Base-by-base conservation (phyloP, 2,329 filamentous ascomycete genomes). In the Tolypocladium pustulatum region DNA sequence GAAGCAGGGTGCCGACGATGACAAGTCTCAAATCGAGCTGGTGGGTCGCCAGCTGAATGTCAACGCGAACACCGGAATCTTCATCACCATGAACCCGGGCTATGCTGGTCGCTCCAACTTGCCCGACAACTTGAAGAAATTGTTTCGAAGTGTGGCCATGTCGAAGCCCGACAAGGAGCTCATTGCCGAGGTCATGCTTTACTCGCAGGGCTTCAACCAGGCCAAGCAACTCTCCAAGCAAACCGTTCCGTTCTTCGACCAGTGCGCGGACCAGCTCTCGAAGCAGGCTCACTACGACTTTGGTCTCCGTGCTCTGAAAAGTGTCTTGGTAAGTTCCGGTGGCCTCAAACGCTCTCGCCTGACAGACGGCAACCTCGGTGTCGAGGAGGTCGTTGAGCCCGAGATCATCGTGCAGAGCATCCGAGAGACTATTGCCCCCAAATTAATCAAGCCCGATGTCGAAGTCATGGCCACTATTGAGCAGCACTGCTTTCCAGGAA, bases 201-300 rank as follows among this genome's bases (percentile, higher is more conserved):
- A 97, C 81, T 99, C 95, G 1, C 94, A 99, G 73, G 94, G 94
- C 69, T 99, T 99, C 80, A 95, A 90, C 67, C 91, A 96, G 72
- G 94, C 94, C 40, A 99, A 97, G 76, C 80, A 87, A 60, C 80
- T 99, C 6, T 96, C 94, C 1, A 94, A 93, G 70, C 91, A 97
- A 67, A 95, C 93, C 0, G 94, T 99, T 30, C 95, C 94, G 0
- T 99, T 99, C 81, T 99, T 99, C 75, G 94, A 99, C 69, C 86
- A 89, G 68, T 99, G 95, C 71, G 80, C 90, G 9, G 81, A 78
- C 30, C 83, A 81, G 61, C 78, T 99, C 34, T 96, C 93, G 1
- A 97, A 97, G 71, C 95, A 99, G 74, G 92, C 95, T 1, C 94
- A 99, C 72, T 99, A 99, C 74, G 94, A 99, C 73, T 99, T 99